Percentiles rank a stretch among this genome's conserved stretches.
Evolutionary conservation across 2,329 filamentous ascomycete species (phyloP).

Genomic region (Colletotrichum sp.): DNA sequence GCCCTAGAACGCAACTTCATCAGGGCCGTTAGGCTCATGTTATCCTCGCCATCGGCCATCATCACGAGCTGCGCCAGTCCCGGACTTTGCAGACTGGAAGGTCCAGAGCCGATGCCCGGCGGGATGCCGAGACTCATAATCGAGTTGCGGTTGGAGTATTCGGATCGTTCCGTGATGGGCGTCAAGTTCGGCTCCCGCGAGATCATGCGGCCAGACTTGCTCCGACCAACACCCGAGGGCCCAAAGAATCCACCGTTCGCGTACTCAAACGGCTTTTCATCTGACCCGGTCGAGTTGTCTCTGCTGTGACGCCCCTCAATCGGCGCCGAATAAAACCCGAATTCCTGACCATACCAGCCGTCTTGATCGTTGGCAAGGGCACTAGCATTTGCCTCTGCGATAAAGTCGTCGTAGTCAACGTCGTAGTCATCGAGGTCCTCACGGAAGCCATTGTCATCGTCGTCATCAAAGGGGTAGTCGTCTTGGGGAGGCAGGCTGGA

Average conservation of each 20-base stretch:
- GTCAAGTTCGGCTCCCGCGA: constrained; percentile 91
- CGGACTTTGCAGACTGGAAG: constrained; percentile 68
- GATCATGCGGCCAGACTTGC: constrained; percentile 74
- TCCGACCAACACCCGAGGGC: constrained; percentile 71
- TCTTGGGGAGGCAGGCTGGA: constrained; percentile 19
- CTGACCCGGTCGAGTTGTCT: constrained; percentile 40
- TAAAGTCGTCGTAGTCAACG: constrained; percentile 86
- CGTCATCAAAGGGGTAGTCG: constrained; percentile 26
- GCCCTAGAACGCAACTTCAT: constrained; percentile 75
- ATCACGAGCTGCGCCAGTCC: constrained; percentile 79
- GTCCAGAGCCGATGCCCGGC: constrained; percentile 38
- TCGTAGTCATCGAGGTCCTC: constrained; percentile 64
- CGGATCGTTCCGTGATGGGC: constrained; percentile 93
- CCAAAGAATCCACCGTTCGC: constrained; percentile 91
- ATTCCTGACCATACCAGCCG: constrained; percentile 94
- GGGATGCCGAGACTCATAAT: constrained; percentile 75
- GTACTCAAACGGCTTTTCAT: constrained; percentile 57
- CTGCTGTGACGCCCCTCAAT: constrained; percentile 46
- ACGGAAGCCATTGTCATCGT: constrained; percentile 54
- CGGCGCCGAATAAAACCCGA: constrained; percentile 86
- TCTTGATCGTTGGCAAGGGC: constrained; percentile 91
- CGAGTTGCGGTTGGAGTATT: constrained; percentile 94
- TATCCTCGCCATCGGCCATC: constrained; percentile 62
- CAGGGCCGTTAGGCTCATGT: constrained; percentile 76
- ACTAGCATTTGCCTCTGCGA: constrained; percentile 93